phyloP scores from a whole-genome alignment of 2,329 filamentous ascomycete species.

The Nigrograna mackinnonii region DNA sequence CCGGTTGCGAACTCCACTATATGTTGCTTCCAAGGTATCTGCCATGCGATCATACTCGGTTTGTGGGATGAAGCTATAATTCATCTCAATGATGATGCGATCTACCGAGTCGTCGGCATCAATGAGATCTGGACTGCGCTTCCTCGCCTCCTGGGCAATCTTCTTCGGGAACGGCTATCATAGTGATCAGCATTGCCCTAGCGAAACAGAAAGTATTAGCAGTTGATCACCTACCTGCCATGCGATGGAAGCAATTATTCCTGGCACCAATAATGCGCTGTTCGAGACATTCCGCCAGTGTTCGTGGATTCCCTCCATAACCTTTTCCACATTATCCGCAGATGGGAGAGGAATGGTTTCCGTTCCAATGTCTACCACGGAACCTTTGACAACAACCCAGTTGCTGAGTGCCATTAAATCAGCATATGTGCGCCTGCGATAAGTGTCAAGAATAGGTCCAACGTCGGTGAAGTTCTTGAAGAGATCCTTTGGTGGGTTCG shows the following conservation, averaged over 20 bases:
- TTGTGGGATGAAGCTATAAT: constrained; percentile 43
- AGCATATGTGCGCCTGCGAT: constrained; percentile 52
- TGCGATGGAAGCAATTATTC: constrained; percentile 36
- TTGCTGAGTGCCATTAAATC: constrained; percentile 54
- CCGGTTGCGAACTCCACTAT: constrained; percentile 40
- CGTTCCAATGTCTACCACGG: constrained; percentile 37
- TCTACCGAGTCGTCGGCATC: constrained; percentile 44
- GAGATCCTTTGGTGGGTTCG: constrained; percentile 51
- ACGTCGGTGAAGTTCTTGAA: constrained; percentile 62
- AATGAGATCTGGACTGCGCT: constrained; percentile 37
- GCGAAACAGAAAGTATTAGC: no score
- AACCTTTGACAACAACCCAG: constrained; percentile 36
- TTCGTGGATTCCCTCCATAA: constrained; percentile 31
- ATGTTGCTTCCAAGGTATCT: constrained; percentile 42
- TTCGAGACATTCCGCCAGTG: constrained; percentile 33
- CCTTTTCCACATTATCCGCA: constrained; percentile 18
- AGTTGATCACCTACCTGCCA: no score
- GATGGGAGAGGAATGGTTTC: constrained; percentile 36
- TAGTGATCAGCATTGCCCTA: no score
- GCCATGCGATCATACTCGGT: constrained; percentile 45
- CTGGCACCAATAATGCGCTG: constrained; percentile 27
- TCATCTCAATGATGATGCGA: constrained; percentile 51
- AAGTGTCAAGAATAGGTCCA: constrained; percentile 47
- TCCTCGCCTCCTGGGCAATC: constrained; percentile 25
- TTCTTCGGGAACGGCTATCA: constrained; percentile 34